Evolutionary conservation across 257 asterid species (phyloP).

Genomic region (Prunella vulgaris): DNA sequence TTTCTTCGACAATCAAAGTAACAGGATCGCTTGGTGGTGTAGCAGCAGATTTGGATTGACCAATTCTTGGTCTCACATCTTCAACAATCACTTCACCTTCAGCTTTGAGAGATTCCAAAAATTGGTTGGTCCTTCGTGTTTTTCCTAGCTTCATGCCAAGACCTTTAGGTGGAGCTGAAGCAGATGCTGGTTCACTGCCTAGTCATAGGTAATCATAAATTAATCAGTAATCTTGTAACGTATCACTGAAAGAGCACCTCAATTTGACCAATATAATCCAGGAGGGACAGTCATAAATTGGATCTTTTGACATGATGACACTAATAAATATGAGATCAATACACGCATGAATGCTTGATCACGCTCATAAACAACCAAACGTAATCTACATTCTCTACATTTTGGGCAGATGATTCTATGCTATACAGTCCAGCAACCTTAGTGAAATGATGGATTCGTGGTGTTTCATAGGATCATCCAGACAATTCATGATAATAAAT

Average conservation of each 20-base stretch:
- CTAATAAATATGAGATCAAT: neutral
- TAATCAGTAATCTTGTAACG: too few relatives aligned
- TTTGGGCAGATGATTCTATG: neutral
- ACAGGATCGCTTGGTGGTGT: constrained; percentile 80
- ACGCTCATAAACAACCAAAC: neutral
- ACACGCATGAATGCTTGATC: neutral
- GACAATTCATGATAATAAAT: neutral
- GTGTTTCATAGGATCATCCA: neutral
- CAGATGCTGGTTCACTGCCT: constrained; percentile 75
- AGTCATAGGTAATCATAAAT: constrained; percentile 17
- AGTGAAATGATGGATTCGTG: too few relatives aligned
- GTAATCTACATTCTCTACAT: neutral
- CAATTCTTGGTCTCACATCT: constrained; percentile 74
- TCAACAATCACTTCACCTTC: constrained; percentile 87
- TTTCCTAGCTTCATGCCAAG: constrained; percentile 90
- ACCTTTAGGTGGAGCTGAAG: constrained; percentile 84
- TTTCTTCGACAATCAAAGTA: constrained; percentile 81
- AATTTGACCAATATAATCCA: neutral
- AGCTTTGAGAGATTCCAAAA: constrained; percentile 85
- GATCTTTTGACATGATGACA: neutral
- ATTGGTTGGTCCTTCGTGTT: constrained; percentile 72
- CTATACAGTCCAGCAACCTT: neutral
- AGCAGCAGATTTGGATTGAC: constrained; percentile 67
- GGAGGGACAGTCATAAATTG: neutral
- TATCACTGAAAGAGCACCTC: neutral